phyloP scores from a whole-genome alignment of 495 filamentous ascomycete genomes.

The Penicillium alfredii region DNA sequence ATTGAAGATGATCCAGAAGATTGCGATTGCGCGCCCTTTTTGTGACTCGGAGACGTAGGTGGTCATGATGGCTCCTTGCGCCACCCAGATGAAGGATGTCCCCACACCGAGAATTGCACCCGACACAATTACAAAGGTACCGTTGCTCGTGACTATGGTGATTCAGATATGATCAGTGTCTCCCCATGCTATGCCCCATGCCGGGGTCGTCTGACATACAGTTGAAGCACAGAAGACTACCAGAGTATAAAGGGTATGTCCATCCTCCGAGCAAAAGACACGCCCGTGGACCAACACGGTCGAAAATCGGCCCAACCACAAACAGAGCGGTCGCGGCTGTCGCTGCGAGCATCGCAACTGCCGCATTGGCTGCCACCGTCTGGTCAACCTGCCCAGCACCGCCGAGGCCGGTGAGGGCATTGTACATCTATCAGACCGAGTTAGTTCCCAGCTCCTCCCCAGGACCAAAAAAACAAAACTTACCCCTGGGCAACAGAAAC shows the following conservation, averaged over 20 bases:
- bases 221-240: slow-evolving; percentile 37
- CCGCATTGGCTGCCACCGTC: slow-evolving; percentile 39
- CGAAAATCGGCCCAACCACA: slow-evolving; percentile 38
- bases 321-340: slow-evolving; percentile 39
- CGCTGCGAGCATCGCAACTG: slow-evolving; percentile 33
- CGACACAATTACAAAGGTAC: slow-evolving; percentile 68
- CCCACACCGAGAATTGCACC: slow-evolving; percentile 47
- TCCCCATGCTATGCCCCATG: no score
- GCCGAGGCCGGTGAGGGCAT: slow-evolving; percentile 56
- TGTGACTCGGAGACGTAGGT: slow-evolving; percentile 44
- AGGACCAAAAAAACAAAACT: slow-evolving; percentile 3
- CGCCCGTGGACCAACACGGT: slow-evolving; percentile 34
- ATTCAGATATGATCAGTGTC: background rate
- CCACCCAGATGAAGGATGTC: slow-evolving; percentile 47
- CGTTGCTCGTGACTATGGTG: slow-evolving; percentile 56
- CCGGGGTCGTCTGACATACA: no score
- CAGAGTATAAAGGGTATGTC: slow-evolving; percentile 40
- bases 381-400: slow-evolving; percentile 46
- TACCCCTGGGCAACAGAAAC: slow-evolving; percentile 73
- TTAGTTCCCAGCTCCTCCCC: slow-evolving; percentile 1
- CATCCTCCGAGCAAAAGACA: slow-evolving; percentile 39
- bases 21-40: slow-evolving; percentile 47
- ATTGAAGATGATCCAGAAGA: slow-evolving; percentile 53
- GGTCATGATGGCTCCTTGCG: slow-evolving; percentile 53
- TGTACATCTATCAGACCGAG: slow-evolving; percentile 57